phyloP scores from a whole-genome alignment of 148 eudicot genomes.

The Suaeda aralocaspica region DNA sequence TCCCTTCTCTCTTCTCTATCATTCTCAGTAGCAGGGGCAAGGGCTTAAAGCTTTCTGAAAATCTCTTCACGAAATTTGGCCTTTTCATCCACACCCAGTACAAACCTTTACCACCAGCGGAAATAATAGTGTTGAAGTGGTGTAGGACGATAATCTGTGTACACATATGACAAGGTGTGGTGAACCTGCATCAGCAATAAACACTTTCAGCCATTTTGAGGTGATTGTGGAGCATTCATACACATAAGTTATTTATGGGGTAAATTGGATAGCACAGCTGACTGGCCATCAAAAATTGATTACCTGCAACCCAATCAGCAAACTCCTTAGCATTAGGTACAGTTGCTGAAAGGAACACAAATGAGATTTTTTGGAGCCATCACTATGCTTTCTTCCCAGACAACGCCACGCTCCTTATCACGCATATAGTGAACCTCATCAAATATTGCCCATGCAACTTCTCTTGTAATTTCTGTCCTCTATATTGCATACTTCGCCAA shows the following conservation, averaged over 20 bases:
- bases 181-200: conserved; percentile 69
- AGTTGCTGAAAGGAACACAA: conserved; percentile 95
- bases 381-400: conserved; percentile 99
- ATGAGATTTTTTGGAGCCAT: conserved; percentile 98
- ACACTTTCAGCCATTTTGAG: conserved; percentile 13
- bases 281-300: no score
- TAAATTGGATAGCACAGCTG: no score
- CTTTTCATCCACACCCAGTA: conserved; percentile 96
- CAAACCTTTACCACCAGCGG: conserved; percentile 94
- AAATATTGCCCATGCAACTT: conserved; percentile 98
- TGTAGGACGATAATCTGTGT: conserved; percentile 95
- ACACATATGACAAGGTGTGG: conserved; percentile 95
- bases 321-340: conserved; percentile 99
- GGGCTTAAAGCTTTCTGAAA: conserved; percentile 94
- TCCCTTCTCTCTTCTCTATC: conserved; percentile 67
- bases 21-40: conserved; percentile 66
- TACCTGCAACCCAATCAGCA: conserved; percentile 99
- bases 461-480: conserved; percentile 85
- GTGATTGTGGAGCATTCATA: neutral
- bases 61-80: conserved; percentile 95
- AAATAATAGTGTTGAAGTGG: conserved; percentile 97
- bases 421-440: conserved; percentile 99
- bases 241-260: no score
- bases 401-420: conserved; percentile 97
- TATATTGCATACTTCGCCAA: conserved; percentile 99